Percentiles rank a stretch among this genome's conserved stretches.
These are phyloP conservation scores for Coemansia sp. DNA, from an alignment of 192 early-diverging fungal species.

Conservation along the genomic window DNA sequence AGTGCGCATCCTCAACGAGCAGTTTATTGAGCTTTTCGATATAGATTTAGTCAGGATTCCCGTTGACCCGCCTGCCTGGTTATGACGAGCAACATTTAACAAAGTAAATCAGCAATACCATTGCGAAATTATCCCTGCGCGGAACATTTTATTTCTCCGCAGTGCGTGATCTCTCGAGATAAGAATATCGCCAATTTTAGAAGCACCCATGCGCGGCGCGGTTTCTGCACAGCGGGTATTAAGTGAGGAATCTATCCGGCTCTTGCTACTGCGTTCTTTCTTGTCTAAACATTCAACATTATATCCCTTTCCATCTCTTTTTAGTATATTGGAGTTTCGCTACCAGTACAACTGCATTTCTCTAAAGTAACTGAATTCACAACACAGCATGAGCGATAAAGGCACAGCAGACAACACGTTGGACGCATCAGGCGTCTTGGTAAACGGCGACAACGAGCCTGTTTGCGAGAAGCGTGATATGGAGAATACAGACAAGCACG, in stretches of 20 bases:
- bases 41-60: slow-evolving; percentile 90
- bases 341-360: too few species aligned
- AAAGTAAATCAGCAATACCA: neutral
- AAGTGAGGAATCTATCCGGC: neutral
- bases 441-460: slow-evolving; percentile 13
- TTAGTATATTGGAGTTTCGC: too few species aligned
- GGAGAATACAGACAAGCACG: neutral
- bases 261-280: too few species aligned
- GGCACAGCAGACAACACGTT: slow-evolving; percentile 28
- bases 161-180: neutral
- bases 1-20: slow-evolving; percentile 95
- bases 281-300: too few species aligned
- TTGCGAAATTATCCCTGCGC: slow-evolving; percentile 1
- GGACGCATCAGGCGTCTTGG: slow-evolving; percentile 36
- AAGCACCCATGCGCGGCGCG: too few species aligned
- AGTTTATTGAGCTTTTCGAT: slow-evolving; percentile 95
- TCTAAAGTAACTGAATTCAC: neutral
- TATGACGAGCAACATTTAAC: slow-evolving; percentile 38
- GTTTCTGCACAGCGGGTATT: neutral
- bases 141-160: slow-evolving; percentile 2
- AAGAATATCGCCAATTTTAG: neutral
- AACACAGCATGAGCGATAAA: neutral
- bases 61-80: slow-evolving; percentile 71
- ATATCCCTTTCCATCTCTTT: too few species aligned
- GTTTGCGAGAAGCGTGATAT: neutral